phyloP scores from a whole-genome alignment of 208 protist species.

The Leishmania braziliensis region DNA sequence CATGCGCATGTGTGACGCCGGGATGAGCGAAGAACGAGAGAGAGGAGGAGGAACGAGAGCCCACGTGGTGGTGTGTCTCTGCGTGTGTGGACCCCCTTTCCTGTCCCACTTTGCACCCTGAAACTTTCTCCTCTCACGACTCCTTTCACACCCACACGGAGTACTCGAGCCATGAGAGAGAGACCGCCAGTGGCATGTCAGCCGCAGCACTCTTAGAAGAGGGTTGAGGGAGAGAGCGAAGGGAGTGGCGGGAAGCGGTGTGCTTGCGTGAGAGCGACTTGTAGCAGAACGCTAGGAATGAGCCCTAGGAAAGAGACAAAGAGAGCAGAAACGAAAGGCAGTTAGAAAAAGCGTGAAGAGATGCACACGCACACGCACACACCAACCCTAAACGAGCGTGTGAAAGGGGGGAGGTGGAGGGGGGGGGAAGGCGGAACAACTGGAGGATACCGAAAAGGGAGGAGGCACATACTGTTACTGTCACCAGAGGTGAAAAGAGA shows the following conservation, averaged over 20 bases:
- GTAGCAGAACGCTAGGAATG: too few species aligned
- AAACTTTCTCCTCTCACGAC: background rate
- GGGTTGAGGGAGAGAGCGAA: background rate
- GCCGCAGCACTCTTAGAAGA: background rate
- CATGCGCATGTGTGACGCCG: too few species aligned
- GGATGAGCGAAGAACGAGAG: background rate
- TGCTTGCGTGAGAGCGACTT: too few species aligned
- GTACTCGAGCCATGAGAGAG: background rate
- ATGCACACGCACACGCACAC: background rate
- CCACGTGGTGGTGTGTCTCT: background rate
- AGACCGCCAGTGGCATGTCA: background rate
- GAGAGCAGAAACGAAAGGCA: constrained; percentile 7
- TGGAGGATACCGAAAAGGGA: background rate
- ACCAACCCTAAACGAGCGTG: constrained; percentile 1
- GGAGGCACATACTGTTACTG: background rate
- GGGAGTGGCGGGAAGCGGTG: background rate
- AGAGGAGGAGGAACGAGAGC: background rate
- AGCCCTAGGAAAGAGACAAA: constrained; percentile 9
- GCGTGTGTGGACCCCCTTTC: background rate
- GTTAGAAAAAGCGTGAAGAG: background rate
- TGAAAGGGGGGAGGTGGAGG: constrained; percentile 3
- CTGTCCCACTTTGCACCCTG: background rate
- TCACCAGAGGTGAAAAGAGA: background rate
- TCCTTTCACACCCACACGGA: background rate
- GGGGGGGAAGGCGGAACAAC: background rate